Evolutionary conservation across 2,329 filamentous ascomycete genomes (phyloP).

Genomic region (Epicoccum sorghinum): DNA sequence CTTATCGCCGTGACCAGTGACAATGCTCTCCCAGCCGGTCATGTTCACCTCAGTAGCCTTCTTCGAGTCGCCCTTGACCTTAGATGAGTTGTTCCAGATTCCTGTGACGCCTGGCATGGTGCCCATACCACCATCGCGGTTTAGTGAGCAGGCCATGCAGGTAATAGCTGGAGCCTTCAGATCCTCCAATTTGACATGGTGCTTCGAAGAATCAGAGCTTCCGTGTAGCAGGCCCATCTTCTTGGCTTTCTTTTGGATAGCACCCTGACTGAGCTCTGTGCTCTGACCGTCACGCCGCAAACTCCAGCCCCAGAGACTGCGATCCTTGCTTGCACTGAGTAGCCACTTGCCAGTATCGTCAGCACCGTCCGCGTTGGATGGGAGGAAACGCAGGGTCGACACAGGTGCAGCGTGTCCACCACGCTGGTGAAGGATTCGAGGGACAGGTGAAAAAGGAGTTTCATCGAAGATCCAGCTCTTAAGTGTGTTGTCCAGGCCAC

Average conservation of each 20-base stretch:
- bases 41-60: conserved; percentile 75
- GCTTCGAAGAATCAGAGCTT: conserved; percentile 63
- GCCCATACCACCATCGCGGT: conserved; percentile 93
- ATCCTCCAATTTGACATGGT: conserved; percentile 68
- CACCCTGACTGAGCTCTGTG: conserved; percentile 89
- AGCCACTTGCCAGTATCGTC: conserved; percentile 93
- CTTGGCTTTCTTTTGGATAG: conserved; percentile 85
- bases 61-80: conserved; percentile 65
- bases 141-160: conserved; percentile 87
- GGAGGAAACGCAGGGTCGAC: conserved; percentile 81
- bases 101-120: conserved; percentile 76
- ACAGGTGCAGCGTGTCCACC: conserved; percentile 90
- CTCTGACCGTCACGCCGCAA: conserved; percentile 93
- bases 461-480: conserved; percentile 98
- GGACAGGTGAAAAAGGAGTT: conserved; percentile 84
- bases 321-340: conserved; percentile 84
- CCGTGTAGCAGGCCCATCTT: conserved; percentile 76
- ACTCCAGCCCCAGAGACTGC: conserved; percentile 96
- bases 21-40: conserved; percentile 96
- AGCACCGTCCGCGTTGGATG: conserved; percentile 85
- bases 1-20: conserved; percentile 88
- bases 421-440: conserved; percentile 81
- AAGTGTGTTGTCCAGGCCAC: conserved; percentile 89
- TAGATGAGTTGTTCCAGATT: conserved; percentile 79
- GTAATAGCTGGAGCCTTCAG: conserved; percentile 92